phyloP scores from a whole-genome alignment of 495 filamentous ascomycete genomes.

The Eremomyces bilateralis region DNA sequence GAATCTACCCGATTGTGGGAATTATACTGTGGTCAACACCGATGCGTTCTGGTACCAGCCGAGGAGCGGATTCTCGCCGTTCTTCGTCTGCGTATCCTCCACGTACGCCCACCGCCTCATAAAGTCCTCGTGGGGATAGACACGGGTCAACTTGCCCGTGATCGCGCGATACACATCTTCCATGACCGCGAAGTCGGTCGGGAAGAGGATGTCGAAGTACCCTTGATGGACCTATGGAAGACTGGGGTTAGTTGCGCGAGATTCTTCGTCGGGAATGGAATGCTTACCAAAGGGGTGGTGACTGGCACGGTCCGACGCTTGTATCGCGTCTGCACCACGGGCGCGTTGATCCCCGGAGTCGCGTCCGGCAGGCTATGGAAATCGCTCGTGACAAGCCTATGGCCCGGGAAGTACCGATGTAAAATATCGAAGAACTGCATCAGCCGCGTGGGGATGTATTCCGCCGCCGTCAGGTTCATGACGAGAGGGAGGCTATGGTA shows the following conservation, averaged over 20 bases:
- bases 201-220: slow-evolving; percentile 97
- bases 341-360: slow-evolving; percentile 63
- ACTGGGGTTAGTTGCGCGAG: background rate
- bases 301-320: slow-evolving; percentile 71
- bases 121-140: slow-evolving; percentile 77
- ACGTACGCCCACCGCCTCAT: slow-evolving; percentile 70
- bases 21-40: slow-evolving; percentile 61
- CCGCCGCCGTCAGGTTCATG: slow-evolving; percentile 52
- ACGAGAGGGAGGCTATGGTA: slow-evolving; percentile 41
- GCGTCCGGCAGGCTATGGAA: slow-evolving; percentile 73
- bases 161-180: slow-evolving; percentile 79
- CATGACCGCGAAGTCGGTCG: slow-evolving; percentile 74
- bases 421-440: slow-evolving; percentile 95
- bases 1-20: too few species aligned
- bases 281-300: slow-evolving; percentile 65
- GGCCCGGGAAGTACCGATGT: slow-evolving; percentile 63
- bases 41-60: slow-evolving; percentile 89
- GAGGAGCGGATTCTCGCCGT: slow-evolving; percentile 82
- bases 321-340: slow-evolving; percentile 90
- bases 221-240: slow-evolving; percentile 71
- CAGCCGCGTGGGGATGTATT: slow-evolving; percentile 83
- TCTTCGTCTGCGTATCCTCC: slow-evolving; percentile 68
- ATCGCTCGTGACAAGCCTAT: slow-evolving; percentile 74
- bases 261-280: background rate
- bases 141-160: slow-evolving; percentile 72